These are phyloP conservation scores for Sisymbrium irio DNA, from an alignment of 345 rosid genomes.

Conservation along the genomic window DNA sequence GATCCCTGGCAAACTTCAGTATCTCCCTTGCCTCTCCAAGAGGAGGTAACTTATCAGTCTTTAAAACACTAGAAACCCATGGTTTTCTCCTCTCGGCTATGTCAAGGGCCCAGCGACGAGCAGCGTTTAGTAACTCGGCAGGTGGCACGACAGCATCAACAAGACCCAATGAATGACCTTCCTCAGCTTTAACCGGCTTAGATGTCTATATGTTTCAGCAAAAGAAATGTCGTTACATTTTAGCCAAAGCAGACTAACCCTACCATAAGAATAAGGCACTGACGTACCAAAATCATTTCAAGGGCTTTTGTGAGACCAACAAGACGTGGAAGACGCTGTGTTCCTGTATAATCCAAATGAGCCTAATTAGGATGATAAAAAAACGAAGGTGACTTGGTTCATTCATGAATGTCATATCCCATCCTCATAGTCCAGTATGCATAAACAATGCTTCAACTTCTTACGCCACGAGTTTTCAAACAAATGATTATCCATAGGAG, in stretches of 20 bases:
- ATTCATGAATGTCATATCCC: no score
- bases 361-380: constrained; percentile 6
- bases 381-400: neutral
- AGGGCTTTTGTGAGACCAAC: constrained; percentile 90
- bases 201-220: constrained; percentile 54
- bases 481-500: neutral
- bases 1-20: constrained; percentile 73
- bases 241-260: constrained; percentile 9
- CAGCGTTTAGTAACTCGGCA: constrained; percentile 55
- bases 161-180: constrained; percentile 75
- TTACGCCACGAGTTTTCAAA: neutral
- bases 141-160: constrained; percentile 77
- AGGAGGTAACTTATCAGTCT: constrained; percentile 76
- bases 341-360: constrained; percentile 56
- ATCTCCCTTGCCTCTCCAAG: constrained; percentile 92
- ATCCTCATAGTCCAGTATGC: neutral
- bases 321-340: constrained; percentile 98
- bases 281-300: constrained; percentile 94
- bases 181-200: constrained; percentile 69
- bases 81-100: constrained; percentile 68
- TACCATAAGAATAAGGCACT: constrained; percentile 13
- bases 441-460: neutral
- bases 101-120: constrained; percentile 87
- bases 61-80: constrained; percentile 77
- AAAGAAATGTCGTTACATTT: neutral